Base-by-base conservation (phyloP, 495 filamentous ascomycete genomes). In the Aspergillus nidulans region DNA sequence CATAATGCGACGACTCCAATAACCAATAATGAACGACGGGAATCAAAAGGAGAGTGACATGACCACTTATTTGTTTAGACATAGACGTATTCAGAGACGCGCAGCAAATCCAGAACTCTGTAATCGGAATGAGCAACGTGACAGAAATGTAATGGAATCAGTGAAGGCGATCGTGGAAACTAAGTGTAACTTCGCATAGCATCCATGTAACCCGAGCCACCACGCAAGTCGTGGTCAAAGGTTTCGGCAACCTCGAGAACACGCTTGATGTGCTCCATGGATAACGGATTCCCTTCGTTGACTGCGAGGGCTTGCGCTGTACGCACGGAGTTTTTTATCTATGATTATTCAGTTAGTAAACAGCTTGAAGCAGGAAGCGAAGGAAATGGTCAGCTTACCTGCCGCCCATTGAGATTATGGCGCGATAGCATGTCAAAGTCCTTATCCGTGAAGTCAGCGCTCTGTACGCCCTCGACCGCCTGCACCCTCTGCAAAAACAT, bases 311-410 rank as follows among this genome's bases (percentile, higher is more conserved):
- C 87, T 67, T 96, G 91, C 1, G 91, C 89, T 3, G 90, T 92
- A 49, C 89, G 81, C 40, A 95, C 87, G 5, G 85, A 88, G 68
- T 96, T 96, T 75, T 96, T 96, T 79, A 96, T 96, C 85, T 86
- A 47, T 52, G 1, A 28, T 64, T 52, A 32, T 30, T 7, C 1
- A n/a, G 10, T 61, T 46, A 52, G 44, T 16, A 43, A 23, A 40
- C 45, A 59, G 40, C 42, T 24, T 6, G 7, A 47, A 34, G n/a
- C 19, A 21, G n/a, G 38, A 20, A 0, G 38, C 32, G 16, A n/a
- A 34, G 9, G 20, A 25, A 19, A 23, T 32, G 20, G 47, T n/a
- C n/a, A 51, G 20, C 75, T 58, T 66, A 83, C 82, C 78, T 95
- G 91, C 55, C 91, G 83, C n/a, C 91, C 91, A 63, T 96, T 96